Base-by-base conservation (phyloP, 176 grass and related monocot species). In the Canna indica region DNA sequence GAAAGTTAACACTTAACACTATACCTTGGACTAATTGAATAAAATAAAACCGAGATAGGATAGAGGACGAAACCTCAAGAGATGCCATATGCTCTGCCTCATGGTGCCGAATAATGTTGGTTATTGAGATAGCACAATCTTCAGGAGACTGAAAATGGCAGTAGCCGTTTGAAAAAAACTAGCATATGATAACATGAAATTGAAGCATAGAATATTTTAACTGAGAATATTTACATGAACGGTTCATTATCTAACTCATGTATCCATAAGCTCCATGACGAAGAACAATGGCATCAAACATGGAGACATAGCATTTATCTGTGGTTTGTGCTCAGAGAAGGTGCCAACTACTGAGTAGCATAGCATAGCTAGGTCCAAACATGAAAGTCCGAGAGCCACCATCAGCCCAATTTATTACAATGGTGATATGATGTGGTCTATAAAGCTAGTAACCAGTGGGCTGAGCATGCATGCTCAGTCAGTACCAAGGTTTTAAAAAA, bases 81-180 rank as follows among this genome's bases (percentile, higher is more conserved):
- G 82, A 99, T 38, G 85, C 80, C 61, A 85, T 75, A 71, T 93
- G 92, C 44, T 90, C 80, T 7, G 82, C 71, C 61, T 99, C 94
- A 44, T 90, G 84, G 81, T 99, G 86, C 6, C 86, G 80, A 85
- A 99, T 74, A 76, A 90, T 90, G 79, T 53, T 93, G 59, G 67
- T 78, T 71, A 99, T 67, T 53, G 83, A 64, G 75, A 80, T 52
- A 29, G 84, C 94, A 65, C 47, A 84, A 61, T 99, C 94, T 44
- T 93, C 89, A 36, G 94, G 84, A 11, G 86, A 85, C 94, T 99
- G 82, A 85, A 77, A 68, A 82, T 66, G 69, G 24, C 64, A 69
- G 41, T 27, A 32, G 72, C n/a, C 66, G 39, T 75, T 34, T 61
- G 27, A 71, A 60, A 14, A 73, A 45, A 69, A 16, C 25, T 72